Evolutionary conservation across 2,329 filamentous ascomycete genomes (phyloP).

Genomic region (Aspergillus fumigatiaffinis): DNA sequence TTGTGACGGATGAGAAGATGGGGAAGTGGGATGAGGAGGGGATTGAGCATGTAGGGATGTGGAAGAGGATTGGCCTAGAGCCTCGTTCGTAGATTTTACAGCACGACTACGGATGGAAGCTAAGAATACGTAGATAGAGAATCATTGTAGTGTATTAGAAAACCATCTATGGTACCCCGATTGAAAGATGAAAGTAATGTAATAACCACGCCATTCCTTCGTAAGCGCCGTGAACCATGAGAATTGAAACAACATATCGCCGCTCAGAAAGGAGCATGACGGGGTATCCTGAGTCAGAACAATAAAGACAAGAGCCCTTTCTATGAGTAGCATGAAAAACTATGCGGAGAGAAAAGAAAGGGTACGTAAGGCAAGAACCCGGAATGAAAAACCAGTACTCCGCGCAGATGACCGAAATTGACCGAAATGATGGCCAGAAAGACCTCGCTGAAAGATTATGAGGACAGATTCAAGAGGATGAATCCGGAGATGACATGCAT

Average conservation of each 20-base stretch:
- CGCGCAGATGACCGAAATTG: slow-evolving; percentile 13
- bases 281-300: slow-evolving; percentile 32
- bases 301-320: slow-evolving; percentile 13
- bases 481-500: neutral
- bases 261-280: slow-evolving; percentile 26
- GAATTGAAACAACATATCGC: slow-evolving; percentile 19
- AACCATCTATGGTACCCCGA: neutral
- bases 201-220: slow-evolving; percentile 3
- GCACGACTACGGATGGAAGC: too few relatives aligned
- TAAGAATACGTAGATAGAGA: neutral
- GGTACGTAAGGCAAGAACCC: slow-evolving; percentile 5
- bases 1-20: slow-evolving; percentile 67
- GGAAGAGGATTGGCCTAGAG: slow-evolving; percentile 42
- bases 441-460: slow-evolving; percentile 5
- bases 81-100: neutral
- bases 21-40: slow-evolving; percentile 80
- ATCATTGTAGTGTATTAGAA: neutral
- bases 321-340: slow-evolving; percentile 10
- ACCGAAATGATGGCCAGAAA: slow-evolving; percentile 4
- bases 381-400: slow-evolving; percentile 12
- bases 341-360: slow-evolving; percentile 4
- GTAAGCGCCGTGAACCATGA: slow-evolving; percentile 3
- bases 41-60: slow-evolving; percentile 85
- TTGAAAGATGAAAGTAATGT: neutral
- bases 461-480: slow-evolving; percentile 4